A percentile compares a stretch with the other conserved stretches of the same genome.
Conservation (phyloP, 2,329 filamentous ascomycete genomes). For the Trichoderma simmonsii region DNA sequence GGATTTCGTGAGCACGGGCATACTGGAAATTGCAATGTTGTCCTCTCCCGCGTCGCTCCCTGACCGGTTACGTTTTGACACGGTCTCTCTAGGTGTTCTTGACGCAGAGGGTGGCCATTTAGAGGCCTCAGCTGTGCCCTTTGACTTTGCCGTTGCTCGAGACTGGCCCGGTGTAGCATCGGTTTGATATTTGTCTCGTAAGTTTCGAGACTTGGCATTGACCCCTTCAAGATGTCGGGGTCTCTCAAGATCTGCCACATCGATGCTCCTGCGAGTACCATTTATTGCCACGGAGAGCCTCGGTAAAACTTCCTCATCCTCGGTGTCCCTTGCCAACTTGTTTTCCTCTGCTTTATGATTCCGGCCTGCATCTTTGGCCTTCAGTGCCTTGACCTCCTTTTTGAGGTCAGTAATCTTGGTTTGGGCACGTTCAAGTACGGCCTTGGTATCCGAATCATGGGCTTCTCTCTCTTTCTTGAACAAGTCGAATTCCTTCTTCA, state of each 20-base stretch:
- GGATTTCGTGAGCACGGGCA: conserved; percentile 29
- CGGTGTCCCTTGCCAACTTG: conserved; percentile 18
- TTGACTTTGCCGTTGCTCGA: conserved; percentile 18
- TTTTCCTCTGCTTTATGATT: conserved; percentile 26
- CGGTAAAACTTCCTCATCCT: background rate
- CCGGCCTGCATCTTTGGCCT: conserved; percentile 31
- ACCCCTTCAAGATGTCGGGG: conserved; percentile 21
- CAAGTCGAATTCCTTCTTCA: conserved; percentile 52
- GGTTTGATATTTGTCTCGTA: conserved; percentile 37
- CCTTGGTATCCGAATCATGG: conserved; percentile 53
- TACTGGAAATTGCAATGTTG: conserved; percentile 27
- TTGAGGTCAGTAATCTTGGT: conserved; percentile 55
- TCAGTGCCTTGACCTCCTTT: conserved; percentile 49
- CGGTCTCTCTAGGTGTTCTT: conserved; percentile 38
- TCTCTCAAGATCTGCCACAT: conserved; percentile 24
- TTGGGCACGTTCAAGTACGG: conserved; percentile 55
- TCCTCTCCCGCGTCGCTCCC: conserved; percentile 28
- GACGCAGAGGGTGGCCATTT: conserved; percentile 43
- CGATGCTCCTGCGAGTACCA: conserved; percentile 28
- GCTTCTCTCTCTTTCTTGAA: conserved; percentile 53
- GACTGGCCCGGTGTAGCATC: conserved; percentile 26
- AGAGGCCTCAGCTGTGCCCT: conserved; percentile 24
- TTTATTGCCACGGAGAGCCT: background rate
- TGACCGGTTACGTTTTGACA: conserved; percentile 31
- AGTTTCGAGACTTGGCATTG: conserved; percentile 25